Base-by-base conservation (phyloP, 176 grass and related monocot genomes). In the Chrysopogon serrulatus region DNA sequence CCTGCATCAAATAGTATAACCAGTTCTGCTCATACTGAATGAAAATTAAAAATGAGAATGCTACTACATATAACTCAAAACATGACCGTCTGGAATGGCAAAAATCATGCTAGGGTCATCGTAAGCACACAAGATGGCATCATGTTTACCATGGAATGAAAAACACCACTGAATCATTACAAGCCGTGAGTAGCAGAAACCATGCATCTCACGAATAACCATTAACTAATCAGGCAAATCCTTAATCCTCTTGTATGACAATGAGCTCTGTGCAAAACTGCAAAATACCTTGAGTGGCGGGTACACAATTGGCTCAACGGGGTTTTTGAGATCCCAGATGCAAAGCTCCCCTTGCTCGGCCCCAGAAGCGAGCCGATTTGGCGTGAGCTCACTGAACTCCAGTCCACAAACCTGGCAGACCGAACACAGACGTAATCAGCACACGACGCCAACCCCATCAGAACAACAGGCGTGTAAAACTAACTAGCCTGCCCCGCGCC, bases 271-370 rank as follows among this genome's bases (percentile, higher is more conserved):
- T 57, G 59, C 8, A 33, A 81, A 49, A 85, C n/a, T 69, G 54
- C 27, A 8, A 8, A 40, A 49, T 86, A 99, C 97, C 97, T 89
- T 99, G 23, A 99, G 87, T 76, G 93, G 83, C 16, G 93, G 97
- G 39, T 77, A 96, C 47, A 91, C 89, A 21, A 67, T 80, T 53
- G 91, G 97, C 78, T 96, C 91, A 5, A 62, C 34, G 41, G 97
- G 97, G 13, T 96, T 94, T 66, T 85, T 89, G 45, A 99, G 86
- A 94, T 99, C 97, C 97, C 97, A 99, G 74, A 99, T 89, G 85
- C 91, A 96, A 53, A 91, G 87, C 75, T 94, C 88, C 68, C 97
- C 97, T 84, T 99, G 87, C 44, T 99, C 94, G 44, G 88, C 97
- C 33, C 97, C 97, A 18, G 97, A 99, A 41, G 93, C 93, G 39